These are phyloP conservation scores for Tricholoma terreum DNA, from an alignment of 768 basidiomycete genomes.

Conservation along the genomic window DNA sequence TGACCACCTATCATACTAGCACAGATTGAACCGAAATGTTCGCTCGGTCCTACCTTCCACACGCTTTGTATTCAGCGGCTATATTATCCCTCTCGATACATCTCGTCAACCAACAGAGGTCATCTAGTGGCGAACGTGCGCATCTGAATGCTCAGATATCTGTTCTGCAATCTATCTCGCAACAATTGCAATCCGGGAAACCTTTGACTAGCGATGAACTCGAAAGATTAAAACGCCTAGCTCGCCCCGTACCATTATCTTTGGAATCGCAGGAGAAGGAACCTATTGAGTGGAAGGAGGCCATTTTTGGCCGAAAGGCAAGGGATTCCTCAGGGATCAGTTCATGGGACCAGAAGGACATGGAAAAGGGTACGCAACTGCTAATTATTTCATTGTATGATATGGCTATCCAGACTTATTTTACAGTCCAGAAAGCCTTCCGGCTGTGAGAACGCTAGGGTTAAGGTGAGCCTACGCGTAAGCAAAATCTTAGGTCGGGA, in stretches of 20 bases:
- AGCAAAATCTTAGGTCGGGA: neutral
- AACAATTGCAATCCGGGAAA: slow-evolving; percentile 47
- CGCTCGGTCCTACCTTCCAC: slow-evolving; percentile 48
- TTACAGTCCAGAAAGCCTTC: neutral
- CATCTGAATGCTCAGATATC: slow-evolving; percentile 56
- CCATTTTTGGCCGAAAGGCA: slow-evolving; percentile 43
- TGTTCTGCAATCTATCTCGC: slow-evolving; percentile 57
- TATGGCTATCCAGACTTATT: neutral
- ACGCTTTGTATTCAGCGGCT: slow-evolving; percentile 62
- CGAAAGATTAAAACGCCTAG: slow-evolving; percentile 51
- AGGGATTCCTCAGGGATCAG: slow-evolving; percentile 23
- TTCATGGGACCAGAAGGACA: slow-evolving; percentile 36
- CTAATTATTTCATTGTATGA: neutral
- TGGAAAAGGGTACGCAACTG: slow-evolving; percentile 34
- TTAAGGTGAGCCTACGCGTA: neutral
- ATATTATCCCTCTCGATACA: slow-evolving; percentile 68
- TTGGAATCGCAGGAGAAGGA: slow-evolving; percentile 13
- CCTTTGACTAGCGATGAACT: slow-evolving; percentile 49
- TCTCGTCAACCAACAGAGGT: slow-evolving; percentile 51
- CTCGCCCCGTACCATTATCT: slow-evolving; percentile 24
- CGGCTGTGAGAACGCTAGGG: neutral
- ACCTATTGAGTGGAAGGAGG: slow-evolving; percentile 47
- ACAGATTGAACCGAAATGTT: neutral
- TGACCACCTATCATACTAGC: too few relatives aligned
- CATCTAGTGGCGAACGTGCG: slow-evolving; percentile 50